These are phyloP conservation scores for Globisporangium yorkense DNA, from an alignment of 352 stramenopile species.

Conservation along the genomic window DNA sequence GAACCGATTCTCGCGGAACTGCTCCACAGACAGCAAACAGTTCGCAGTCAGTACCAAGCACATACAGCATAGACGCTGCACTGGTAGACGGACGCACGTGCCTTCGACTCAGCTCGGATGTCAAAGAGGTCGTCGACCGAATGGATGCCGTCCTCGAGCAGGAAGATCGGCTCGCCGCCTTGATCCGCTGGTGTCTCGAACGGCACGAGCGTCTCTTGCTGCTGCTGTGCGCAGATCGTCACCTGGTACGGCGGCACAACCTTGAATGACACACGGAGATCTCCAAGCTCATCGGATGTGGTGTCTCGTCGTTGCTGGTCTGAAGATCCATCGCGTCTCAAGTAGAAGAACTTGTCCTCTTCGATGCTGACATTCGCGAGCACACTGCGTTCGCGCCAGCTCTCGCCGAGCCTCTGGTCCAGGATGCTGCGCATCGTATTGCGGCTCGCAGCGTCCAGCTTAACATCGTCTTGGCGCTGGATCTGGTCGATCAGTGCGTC, in stretches of 20 bases:
- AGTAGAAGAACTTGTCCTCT: slow-evolving; percentile 52
- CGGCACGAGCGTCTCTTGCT: slow-evolving; percentile 26
- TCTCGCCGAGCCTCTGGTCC: slow-evolving; percentile 33
- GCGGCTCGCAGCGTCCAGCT: slow-evolving; percentile 33
- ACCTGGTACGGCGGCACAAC: slow-evolving; percentile 61
- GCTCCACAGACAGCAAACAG: background rate
- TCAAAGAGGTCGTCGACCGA: slow-evolving; percentile 40
- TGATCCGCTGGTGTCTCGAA: slow-evolving; percentile 26
- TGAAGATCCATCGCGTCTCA: background rate
- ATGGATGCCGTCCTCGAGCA: slow-evolving; percentile 60
- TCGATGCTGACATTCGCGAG: slow-evolving; percentile 47
- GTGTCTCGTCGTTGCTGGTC: background rate
- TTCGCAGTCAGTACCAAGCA: background rate
- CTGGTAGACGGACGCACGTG: slow-evolving; percentile 8
- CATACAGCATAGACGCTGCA: background rate
- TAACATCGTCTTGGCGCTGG: slow-evolving; percentile 42
- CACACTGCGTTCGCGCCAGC: slow-evolving; percentile 33
- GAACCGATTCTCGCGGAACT: slow-evolving; percentile 66
- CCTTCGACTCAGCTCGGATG: slow-evolving; percentile 35
- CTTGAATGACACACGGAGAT: slow-evolving; percentile 61
- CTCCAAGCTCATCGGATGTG: slow-evolving; percentile 27
- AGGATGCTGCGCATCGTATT: slow-evolving; percentile 53
- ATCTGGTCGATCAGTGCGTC: slow-evolving; percentile 67
- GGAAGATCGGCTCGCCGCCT: slow-evolving; percentile 35
- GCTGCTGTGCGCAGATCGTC: slow-evolving; percentile 52